phyloP scores from a whole-genome alignment of 1,284 basidiomycete species.

The Schizophyllum commune region DNA sequence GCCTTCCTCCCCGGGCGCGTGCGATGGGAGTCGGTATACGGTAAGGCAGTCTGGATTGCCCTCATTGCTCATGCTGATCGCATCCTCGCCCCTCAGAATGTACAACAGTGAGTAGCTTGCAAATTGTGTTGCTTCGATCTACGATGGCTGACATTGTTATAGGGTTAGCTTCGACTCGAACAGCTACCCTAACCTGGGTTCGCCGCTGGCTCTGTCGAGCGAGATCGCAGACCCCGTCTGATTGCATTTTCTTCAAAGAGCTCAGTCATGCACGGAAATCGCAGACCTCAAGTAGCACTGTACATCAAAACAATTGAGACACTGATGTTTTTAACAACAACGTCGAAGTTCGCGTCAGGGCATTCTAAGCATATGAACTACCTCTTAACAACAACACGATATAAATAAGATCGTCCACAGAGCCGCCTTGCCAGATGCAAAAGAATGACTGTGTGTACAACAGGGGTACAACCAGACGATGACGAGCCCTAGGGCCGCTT shows the following conservation, averaged over 20 bases:
- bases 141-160: background rate
- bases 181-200: constrained; percentile 23
- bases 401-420: background rate
- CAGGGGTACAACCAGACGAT: background rate
- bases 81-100: background rate
- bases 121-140: background rate
- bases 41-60: background rate
- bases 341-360: too few species aligned
- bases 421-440: background rate
- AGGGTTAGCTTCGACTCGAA: constrained; percentile 22
- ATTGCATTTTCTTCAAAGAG: too few species aligned
- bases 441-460: background rate
- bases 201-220: constrained; percentile 18
- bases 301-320: too few species aligned
- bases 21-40: constrained; percentile 26
- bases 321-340: too few species aligned
- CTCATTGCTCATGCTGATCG: background rate
- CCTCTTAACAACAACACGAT: background rate
- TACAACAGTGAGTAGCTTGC: constrained; percentile 19
- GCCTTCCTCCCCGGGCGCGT: constrained; percentile 19
- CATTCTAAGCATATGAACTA: too few species aligned
- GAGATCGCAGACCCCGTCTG: constrained; percentile 21
- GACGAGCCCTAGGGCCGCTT: too few species aligned
- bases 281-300: too few species aligned
- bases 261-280: too few species aligned